phyloP scores from a whole-genome alignment of 306 rosid genomes.

The Medicago ruthenica region DNA sequence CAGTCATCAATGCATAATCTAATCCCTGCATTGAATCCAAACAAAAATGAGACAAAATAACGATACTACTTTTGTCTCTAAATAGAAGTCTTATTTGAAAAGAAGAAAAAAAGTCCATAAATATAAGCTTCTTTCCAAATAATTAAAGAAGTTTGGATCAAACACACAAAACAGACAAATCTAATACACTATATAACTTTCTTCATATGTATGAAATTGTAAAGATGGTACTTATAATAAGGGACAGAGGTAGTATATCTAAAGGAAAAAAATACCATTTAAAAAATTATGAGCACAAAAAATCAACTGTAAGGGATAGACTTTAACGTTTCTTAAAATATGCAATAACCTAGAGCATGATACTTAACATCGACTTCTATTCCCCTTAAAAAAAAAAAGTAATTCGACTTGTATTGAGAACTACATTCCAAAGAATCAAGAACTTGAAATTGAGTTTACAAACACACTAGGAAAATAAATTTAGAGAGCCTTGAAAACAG shows the following conservation, averaged over 20 bases:
- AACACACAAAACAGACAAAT: neutral
- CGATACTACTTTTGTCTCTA: neutral
- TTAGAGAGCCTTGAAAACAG: neutral
- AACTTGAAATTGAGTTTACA: constrained; percentile 14
- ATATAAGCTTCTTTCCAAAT: neutral
- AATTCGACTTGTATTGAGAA: too few relatives aligned
- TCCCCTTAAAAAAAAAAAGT: too few relatives aligned
- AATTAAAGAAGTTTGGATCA: neutral
- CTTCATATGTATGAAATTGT: neutral
- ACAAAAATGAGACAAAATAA: constrained; percentile 14
- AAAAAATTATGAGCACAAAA: too few relatives aligned
- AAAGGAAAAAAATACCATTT: neutral
- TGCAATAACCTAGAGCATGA: constrained; percentile 29
- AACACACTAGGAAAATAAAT: neutral
- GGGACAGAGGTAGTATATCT: neutral
- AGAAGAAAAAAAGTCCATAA: neutral
- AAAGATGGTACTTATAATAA: neutral
- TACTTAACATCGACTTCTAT: neutral
- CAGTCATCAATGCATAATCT: constrained; percentile 98
- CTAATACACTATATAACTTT: neutral
- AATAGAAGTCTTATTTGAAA: neutral
- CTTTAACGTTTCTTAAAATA: constrained; percentile 20
- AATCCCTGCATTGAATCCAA: constrained; percentile 65
- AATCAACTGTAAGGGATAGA: neutral
- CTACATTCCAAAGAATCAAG: neutral